Evolutionary conservation across 495 filamentous ascomycete species (phyloP), one percentile per base, ranked within the genome.

Genomic region (Podospora comata): DNA sequence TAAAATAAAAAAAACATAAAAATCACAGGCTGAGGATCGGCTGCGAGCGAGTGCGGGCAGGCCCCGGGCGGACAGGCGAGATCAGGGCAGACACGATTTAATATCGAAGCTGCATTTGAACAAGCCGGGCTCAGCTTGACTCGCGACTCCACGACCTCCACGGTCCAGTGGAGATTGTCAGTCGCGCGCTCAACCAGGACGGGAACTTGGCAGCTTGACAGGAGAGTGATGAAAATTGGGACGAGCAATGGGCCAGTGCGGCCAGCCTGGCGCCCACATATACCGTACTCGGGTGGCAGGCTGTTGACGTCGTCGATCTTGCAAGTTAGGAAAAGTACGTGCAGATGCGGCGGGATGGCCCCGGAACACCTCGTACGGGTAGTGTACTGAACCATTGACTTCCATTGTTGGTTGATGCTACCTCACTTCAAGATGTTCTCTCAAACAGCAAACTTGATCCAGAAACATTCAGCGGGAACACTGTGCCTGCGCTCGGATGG

Each of bases 131-230:
- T 63, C 61, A 63, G 65, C 71, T 65, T 72, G 65, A 72, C 70
- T 72, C 71, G 68, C 68, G 58, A 63, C 61, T 63, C 61, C 61
- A 63, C 32, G 32, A 48, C 60, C 59, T 44, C 58, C 32, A 44
- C 23, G 62, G 58, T 57, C 23, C 60, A 66, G 73, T 75, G 73
- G 73, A 75, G 69, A 75, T 71, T 69, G 67, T 68, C 48, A 65
- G 63, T 67, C 65, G 66, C 63, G 68, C 61, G 39, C 63, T 67
- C 64, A 53, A 44, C 63, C 48, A 18, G 39, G 39, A 5, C 39
- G 15, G 39, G 39, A 48, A 48, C 48, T 59, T 62, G 62, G 60
- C 59, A 59, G 58, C 48, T 70, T 71, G 57, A 67, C 34, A 58
- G 62, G 62, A 67, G 19, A 62, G 57, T 65, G 68, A 72, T 70